Evolutionary conservation across 306 rosid species (phyloP), one percentile per base, ranked within the genome.

Genomic region (Vigna trinervia): DNA sequence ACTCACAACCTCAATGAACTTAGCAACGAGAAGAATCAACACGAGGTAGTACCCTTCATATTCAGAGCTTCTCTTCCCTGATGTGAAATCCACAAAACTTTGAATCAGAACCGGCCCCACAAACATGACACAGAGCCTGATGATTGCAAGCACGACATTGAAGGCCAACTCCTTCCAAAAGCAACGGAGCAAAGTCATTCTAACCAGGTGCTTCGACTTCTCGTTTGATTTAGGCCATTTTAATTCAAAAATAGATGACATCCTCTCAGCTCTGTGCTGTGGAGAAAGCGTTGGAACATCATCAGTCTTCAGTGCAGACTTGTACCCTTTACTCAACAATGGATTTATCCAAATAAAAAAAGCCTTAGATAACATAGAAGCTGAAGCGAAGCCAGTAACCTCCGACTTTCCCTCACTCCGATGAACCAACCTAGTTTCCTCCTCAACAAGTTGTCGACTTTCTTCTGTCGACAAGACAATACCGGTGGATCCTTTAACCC

Each of bases 311-410:
- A 92, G 51, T 0, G 93, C 88, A 0, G 90, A 73, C 34, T 75
- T 87, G 84, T 88, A 86, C 50, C 97, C 97, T 84, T 86, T 81
- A 15, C 81, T 74, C 54, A 92, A 82, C 70, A 92, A 78, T 23
- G 97, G 97, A 62, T 92, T 90, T 78, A 92, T 83, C 97, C 97
- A 92, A 48, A 81, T 10, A 90, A 86, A 88, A 61, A 90, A 85
- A 9, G 88, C 86, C 78, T 88, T 92, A 4, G 93, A 88, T 11
- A 88, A 7, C 4, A 83, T 2, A 23, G 96, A 88, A 84, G 96
- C 96, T 5, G 97, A 88, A 77, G 96, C 93, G 73, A 82, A 92
- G 6, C 43, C 86, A 51, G 86, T 83, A 60, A 87, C 89, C 46
- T 83, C 80, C 5, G 85, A 26, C 68, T 84, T 77, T 66, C 34